Evolutionary conservation across 2,329 filamentous ascomycete species (phyloP).

Genomic region (Cytospora piceicola): DNA sequence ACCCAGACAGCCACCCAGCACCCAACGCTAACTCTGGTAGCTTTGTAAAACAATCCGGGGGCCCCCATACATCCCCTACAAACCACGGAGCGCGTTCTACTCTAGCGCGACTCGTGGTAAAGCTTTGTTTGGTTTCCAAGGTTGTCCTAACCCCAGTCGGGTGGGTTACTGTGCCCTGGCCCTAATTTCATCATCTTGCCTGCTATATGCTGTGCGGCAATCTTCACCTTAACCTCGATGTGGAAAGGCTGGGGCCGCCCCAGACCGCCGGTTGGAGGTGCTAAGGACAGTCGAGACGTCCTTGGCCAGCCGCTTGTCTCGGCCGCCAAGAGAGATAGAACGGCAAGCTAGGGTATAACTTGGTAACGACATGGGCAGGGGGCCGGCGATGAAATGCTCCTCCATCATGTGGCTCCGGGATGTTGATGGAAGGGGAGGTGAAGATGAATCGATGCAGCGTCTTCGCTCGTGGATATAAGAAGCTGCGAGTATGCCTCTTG

Average conservation of each 20-base stretch:
- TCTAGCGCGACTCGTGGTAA: no score
- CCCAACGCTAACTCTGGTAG: slow-evolving; percentile 3
- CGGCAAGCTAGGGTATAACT: background rate
- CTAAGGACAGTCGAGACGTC: slow-evolving; percentile 4
- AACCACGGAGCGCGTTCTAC: background rate
- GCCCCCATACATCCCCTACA: background rate
- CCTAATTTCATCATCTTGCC: background rate
- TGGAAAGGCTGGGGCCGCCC: slow-evolving; percentile 21
- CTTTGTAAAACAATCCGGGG: background rate
- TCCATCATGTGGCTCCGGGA: background rate
- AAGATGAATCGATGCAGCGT: background rate
- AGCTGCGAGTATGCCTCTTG: background rate
- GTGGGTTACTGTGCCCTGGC: no score
- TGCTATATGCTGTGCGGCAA: slow-evolving; percentile 5
- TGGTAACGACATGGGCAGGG: slow-evolving; percentile 5
- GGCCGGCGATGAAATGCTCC: background rate
- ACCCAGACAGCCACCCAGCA: background rate
- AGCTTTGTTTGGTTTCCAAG: no score
- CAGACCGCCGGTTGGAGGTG: slow-evolving; percentile 8
- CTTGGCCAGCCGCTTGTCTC: slow-evolving; percentile 10
- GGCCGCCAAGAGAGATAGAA: slow-evolving; percentile 18
- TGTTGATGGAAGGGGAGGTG: background rate
- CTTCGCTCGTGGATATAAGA: slow-evolving; percentile 14
- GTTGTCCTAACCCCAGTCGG: no score
- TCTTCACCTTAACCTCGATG: slow-evolving; percentile 1